Evolutionary conservation across 1,139 yeast species (phyloP).

Genomic region (Lizanozyma gosingica): DNA sequence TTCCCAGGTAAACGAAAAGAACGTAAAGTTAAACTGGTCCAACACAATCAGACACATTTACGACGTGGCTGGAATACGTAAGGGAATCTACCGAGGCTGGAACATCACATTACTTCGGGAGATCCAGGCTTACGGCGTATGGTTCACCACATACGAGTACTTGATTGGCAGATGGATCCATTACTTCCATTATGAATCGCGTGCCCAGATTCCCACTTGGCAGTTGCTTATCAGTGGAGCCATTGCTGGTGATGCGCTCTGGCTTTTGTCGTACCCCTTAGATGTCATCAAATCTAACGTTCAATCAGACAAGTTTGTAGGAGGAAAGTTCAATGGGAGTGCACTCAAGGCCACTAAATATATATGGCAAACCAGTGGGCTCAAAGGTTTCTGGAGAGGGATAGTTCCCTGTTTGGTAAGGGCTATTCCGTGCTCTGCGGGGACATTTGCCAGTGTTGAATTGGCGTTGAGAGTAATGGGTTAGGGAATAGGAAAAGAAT

Average conservation of each 20-base stretch:
- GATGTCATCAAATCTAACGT: slow-evolving; percentile 64
- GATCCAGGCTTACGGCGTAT: slow-evolving; percentile 73
- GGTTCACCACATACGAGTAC: slow-evolving; percentile 69
- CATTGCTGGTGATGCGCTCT: slow-evolving; percentile 61
- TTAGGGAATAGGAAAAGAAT: too few species aligned
- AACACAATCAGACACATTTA: slow-evolving; percentile 11
- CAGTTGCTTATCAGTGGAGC: slow-evolving; percentile 60
- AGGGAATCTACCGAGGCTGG: slow-evolving; percentile 54
- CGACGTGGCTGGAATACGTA: slow-evolving; percentile 24
- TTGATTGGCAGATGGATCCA: slow-evolving; percentile 31
- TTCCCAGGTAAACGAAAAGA: slow-evolving; percentile 41
- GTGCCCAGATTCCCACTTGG: slow-evolving; percentile 51
- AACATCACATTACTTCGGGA: slow-evolving; percentile 57
- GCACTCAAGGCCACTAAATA: slow-evolving; percentile 36
- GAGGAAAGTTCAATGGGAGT: slow-evolving; percentile 34
- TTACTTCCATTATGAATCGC: slow-evolving; percentile 17
- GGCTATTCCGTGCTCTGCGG: slow-evolving; percentile 70
- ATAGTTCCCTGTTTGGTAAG: slow-evolving; percentile 59
- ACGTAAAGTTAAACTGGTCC: not conserved
- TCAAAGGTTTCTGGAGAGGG: slow-evolving; percentile 63
- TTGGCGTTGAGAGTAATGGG: slow-evolving; percentile 53
- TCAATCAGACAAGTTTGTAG: slow-evolving; percentile 58
- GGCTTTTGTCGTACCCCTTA: slow-evolving; percentile 65
- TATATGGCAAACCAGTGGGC: slow-evolving; percentile 40
- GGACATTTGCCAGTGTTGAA: slow-evolving; percentile 73